Evolutionary conservation across 495 filamentous ascomycete species (phyloP), one percentile per base, ranked within the genome.

Genomic region (Aspergillus sparsus): DNA sequence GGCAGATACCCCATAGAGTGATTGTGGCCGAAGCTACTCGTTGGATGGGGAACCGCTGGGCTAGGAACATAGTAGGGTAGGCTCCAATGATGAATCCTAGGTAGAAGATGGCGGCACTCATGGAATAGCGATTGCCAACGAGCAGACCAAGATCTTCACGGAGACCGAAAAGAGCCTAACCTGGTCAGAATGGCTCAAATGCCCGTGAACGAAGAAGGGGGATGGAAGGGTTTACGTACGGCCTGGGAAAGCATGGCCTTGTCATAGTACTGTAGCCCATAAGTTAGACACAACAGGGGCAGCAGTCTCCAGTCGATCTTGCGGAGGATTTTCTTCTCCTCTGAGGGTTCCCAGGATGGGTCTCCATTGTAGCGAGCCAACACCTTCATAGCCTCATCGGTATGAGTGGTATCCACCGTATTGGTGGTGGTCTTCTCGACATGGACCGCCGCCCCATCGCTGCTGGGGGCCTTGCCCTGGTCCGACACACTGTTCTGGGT

Each of bases 181-280:
- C 15, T 16, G 5, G 13, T 46, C 52, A 55, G 45, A 6, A 18
- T 5, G 9, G 7, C 13, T n/a, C 1, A 7, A 6, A 15, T 16
- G 1, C 9, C 27, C 31, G 32, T 58, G 70, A 3, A 72, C 13
- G 11, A 34, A 36, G 33, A 31, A 51, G 31, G 56, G 21, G 71
- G 53, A 31, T 63, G 57, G 21, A 72, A 55, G 35, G 72, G 60
- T 35, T 18, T 10, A 64, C 69, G 56, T 76, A 71, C 69, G 59
- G 79, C 75, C 64, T 81, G 81, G 12, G 73, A 78, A 34, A 80
- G 67, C 13, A 81, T 77, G 16, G 76, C 78, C 51, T 83, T 83
- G 66, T 84, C 81, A 34, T 82, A 74, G 62, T 77, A 81, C 42
- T 80, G 76, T 32, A 83, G 61, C 1, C 63, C 68, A 49, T 68